Evolutionary conservation across 2,329 filamentous ascomycete species (phyloP).

Genomic region (Epichloe baconii): DNA sequence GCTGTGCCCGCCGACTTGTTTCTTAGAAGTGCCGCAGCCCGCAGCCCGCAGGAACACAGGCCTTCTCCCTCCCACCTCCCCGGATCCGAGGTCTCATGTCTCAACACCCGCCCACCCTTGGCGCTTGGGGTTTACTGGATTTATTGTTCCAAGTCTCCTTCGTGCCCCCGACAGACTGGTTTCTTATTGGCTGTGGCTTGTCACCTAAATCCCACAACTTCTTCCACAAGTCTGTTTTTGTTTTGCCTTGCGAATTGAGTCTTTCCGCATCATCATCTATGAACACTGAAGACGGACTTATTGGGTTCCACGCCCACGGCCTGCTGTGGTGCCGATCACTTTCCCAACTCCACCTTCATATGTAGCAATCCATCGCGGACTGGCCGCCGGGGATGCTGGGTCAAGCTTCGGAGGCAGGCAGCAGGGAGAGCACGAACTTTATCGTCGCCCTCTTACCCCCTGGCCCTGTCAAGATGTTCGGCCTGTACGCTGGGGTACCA

Average conservation of each 20-base stretch:
- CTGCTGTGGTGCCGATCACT: not conserved
- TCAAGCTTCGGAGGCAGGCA: conserved; percentile 3
- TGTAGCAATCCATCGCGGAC: conserved; percentile 2
- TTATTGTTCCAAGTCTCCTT: conserved; percentile 1
- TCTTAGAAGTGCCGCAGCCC: not conserved
- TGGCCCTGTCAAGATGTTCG: conserved; percentile 8
- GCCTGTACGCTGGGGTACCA: conserved; percentile 15
- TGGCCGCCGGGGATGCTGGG: not conserved
- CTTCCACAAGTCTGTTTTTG: not conserved
- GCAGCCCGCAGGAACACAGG: not conserved
- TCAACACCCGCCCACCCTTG: conserved; percentile 4
- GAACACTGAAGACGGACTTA: not conserved
- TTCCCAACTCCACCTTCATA: not conserved
- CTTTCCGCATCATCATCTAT: not conserved
- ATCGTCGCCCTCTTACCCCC: conserved; percentile 6
- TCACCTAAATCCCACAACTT: conserved; percentile 4
- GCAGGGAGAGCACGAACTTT: conserved; percentile 5
- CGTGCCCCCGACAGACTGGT: not conserved
- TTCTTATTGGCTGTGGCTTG: conserved; percentile 4
- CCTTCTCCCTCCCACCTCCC: not conserved
- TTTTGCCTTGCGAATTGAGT: not conserved
- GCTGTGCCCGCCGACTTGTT: too few species aligned
- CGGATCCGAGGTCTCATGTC: conserved; percentile 3
- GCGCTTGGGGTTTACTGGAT: not conserved
- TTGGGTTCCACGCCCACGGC: not conserved